Evolutionary conservation across 345 rosid genomes (phyloP), one percentile per base, ranked within the genome.

Genomic region (Salix exigua): DNA sequence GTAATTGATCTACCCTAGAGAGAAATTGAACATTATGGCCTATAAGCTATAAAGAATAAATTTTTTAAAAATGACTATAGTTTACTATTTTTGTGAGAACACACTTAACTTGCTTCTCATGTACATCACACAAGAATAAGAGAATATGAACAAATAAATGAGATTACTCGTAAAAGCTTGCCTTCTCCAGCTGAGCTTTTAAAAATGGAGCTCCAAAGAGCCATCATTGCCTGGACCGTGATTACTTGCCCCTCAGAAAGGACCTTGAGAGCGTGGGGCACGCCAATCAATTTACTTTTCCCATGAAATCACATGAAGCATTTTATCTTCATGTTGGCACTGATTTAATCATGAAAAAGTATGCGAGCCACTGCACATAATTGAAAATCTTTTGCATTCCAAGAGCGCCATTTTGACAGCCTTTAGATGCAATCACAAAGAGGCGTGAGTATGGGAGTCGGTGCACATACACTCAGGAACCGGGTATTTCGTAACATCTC

Each of bases 391-490:
- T 40, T 21, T 19, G 60, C 60, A 53, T 21, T 53, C 60, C 3
- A 21, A 21, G 21, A 0, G 60, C 38, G 21, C 60, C 23, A 16
- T 18, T 62, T 28, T 23, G 38, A 30, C 66, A 55, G 44, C 40
- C 2, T 19, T 48, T 21, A 2, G 70, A 30, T 8, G 69, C 53
- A 18, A 68, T 79, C 73, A 72, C 21, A 30, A 26, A 7, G 68
- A 23, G 12, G 73, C 62, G 63, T 25, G 80, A 46, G 73, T 1
- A 18, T 3, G 78, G 23, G 82, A 69, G 72, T 82, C 73, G 9
- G 84, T 91, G 84, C 99, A 92, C 97, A 96, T 89, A 26, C 99
- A 96, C 73, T 91, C 94, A 4, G 94, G 97, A 66, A 93, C 82
- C 7, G 96, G 99, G 78, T 87, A 92, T 83, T 96, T 96, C 7